phyloP scores from a whole-genome alignment of 2,329 filamentous ascomycete species.

The Colletotrichum kahawae region DNA sequence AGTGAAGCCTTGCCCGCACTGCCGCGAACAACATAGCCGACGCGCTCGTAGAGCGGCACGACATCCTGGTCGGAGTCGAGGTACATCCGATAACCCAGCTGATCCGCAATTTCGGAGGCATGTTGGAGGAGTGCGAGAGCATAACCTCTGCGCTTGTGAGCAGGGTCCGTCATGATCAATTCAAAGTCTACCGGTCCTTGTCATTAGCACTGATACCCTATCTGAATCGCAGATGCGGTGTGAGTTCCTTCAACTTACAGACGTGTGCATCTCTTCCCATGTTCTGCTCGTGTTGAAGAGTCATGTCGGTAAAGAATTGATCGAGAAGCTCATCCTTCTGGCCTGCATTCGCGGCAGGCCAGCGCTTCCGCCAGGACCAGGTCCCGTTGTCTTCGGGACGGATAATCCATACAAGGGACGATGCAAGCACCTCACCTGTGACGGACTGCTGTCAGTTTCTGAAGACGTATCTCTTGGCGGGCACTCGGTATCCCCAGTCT shows the following conservation, averaged over 20 bases:
- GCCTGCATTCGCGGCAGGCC: constrained; percentile 8
- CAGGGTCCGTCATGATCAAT: constrained; percentile 22
- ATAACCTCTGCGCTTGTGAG: constrained; percentile 16
- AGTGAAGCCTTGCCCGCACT: constrained; percentile 7
- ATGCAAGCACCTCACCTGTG: neutral
- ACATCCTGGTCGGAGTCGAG: constrained; percentile 22
- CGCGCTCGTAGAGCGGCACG: constrained; percentile 13
- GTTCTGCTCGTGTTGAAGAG: constrained; percentile 16
- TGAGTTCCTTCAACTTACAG: constrained; percentile 14
- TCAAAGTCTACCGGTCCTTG: constrained; percentile 19
- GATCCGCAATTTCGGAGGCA: constrained; percentile 12
- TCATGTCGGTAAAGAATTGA: constrained; percentile 22
- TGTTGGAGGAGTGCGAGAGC: constrained; percentile 15
- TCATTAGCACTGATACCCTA: neutral
- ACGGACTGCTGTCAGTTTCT: neutral
- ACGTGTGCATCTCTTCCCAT: constrained; percentile 21
- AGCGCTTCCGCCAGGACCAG: constrained; percentile 17
- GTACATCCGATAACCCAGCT: constrained; percentile 15
- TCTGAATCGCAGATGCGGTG: neutral
- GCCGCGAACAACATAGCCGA: constrained; percentile 13
- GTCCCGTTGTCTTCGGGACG: constrained; percentile 8
- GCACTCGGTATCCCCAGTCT: neutral
- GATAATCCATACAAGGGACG: constrained; percentile 14
- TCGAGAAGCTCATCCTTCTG: constrained; percentile 18
- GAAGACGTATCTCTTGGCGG: neutral